A percentile compares a stretch with the other conserved stretches of the same genome.
These are phyloP conservation scores for Suhomyces ambrosiae DNA, from an alignment of 1,139 yeast genomes.

Conservation along the genomic window DNA sequence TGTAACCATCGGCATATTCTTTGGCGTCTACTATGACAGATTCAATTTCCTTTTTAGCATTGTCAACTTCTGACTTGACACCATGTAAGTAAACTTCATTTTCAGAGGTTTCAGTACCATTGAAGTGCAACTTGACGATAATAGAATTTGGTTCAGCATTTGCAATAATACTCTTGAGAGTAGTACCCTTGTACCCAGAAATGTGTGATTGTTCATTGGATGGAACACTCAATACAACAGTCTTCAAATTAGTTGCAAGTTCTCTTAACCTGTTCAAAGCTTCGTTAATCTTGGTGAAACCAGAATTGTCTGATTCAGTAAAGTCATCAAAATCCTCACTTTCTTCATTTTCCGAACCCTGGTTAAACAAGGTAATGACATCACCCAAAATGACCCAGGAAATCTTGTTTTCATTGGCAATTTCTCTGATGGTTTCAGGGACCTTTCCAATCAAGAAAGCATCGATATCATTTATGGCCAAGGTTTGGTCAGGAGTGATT, in stretches of 20 bases:
- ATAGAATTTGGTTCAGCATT: conserved; percentile 44
- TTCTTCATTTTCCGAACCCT: conserved; percentile 21
- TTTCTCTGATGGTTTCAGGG: conserved; percentile 43
- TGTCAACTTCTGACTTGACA: conserved; percentile 54
- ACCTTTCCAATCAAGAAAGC: conserved; percentile 61
- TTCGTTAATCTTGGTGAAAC: conserved; percentile 49
- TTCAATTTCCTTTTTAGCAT: conserved; percentile 54
- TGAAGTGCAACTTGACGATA: conserved; percentile 41
- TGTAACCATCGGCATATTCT: conserved; percentile 59
- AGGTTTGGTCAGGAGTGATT: conserved; percentile 67
- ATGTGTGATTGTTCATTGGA: conserved; percentile 59
- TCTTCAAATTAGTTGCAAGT: conserved; percentile 55
- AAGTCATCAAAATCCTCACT: conserved; percentile 39
- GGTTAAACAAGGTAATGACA: conserved; percentile 43
- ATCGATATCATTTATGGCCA: conserved; percentile 66
- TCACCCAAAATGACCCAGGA: conserved; percentile 57
- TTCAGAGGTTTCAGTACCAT: conserved; percentile 40
- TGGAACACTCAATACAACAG: conserved; percentile 55
- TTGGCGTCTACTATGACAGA: conserved; percentile 63
- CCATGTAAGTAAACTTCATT: conserved; percentile 69
- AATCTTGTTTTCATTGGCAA: conserved; percentile 53
- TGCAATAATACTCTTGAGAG: conserved; percentile 53
- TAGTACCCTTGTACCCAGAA: conserved; percentile 59
- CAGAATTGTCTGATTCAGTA: conserved; percentile 22
- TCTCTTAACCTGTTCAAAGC: conserved; percentile 60